Evolutionary conservation across 257 asterid genomes (phyloP).

Genomic region (Forsythia suspensa): DNA sequence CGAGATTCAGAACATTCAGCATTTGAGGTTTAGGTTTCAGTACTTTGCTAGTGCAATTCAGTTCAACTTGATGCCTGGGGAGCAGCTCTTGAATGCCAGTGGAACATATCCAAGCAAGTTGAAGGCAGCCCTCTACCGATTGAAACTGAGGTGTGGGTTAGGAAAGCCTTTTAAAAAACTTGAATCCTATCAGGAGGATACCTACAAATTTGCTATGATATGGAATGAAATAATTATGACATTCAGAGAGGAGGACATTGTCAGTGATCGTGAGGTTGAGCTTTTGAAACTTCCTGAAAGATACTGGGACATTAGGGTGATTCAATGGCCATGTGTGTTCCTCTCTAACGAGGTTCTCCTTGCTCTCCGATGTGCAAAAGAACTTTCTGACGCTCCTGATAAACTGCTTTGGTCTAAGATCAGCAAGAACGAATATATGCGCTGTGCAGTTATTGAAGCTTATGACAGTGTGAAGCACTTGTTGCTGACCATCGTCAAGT

Average conservation of each 20-base stretch:
- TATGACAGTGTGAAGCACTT: constrained; percentile 74
- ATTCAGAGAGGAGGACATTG: constrained; percentile 92
- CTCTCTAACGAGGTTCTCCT: constrained; percentile 89
- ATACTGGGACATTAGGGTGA: constrained; percentile 89
- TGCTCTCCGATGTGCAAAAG: constrained; percentile 89
- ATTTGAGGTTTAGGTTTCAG: constrained; percentile 88
- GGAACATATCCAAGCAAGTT: constrained; percentile 79
- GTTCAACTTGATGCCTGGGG: constrained; percentile 97
- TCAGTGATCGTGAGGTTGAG: constrained; percentile 88
- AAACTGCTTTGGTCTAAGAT: constrained; percentile 90
- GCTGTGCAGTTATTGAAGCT: constrained; percentile 90
- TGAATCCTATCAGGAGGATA: constrained; percentile 90
- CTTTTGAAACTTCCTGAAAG: constrained; percentile 70
- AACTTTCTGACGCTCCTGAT: constrained; percentile 95
- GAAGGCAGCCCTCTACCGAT: constrained; percentile 71
- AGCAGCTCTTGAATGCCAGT: constrained; percentile 72
- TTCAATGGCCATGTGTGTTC: constrained; percentile 96
- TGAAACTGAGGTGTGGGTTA: constrained; percentile 90
- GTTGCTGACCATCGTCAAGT: constrained; percentile 68
- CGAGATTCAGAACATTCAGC: constrained; percentile 93
- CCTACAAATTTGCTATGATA: constrained; percentile 88
- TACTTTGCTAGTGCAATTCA: constrained; percentile 97
- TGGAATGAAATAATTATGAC: constrained; percentile 88
- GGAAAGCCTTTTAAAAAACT: constrained; percentile 91
- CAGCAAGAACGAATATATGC: constrained; percentile 80